Base-by-base conservation (phyloP, 139 green algal genomes). In the Chlamydomonas incerta region DNA sequence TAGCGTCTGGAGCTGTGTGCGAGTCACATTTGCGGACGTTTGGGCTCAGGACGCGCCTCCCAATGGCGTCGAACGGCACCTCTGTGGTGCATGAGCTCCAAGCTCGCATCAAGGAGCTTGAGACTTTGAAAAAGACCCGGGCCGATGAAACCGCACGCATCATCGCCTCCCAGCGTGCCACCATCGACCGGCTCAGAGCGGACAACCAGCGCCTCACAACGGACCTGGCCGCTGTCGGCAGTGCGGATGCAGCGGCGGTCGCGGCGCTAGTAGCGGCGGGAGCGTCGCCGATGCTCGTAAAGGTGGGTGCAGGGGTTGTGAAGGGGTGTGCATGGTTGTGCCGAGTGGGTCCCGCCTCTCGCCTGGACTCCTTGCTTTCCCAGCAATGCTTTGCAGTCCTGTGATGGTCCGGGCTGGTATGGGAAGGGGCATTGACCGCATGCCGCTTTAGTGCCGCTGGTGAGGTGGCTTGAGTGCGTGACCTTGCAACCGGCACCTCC, bases 101-200 rank as follows among this genome's bases (percentile, higher is more conserved):
- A 37, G 20, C 65, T 37, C 79, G 79, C 5, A 85, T 85, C 29
- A 47, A 50, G 4, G 79, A 85, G 47, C 47, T 85, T 8, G 79
- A 85, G 68, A 23, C 47, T 0, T 29, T 68, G 47, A 47, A 50
- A 0, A 75, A 75, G 33, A 67, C 14, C 23, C 79, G 79, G 0
- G 60, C 79, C 47, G 79, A 85, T 15, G 79, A 85, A 50, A 47
- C 79, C 31, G 37, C 46, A 13, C 79, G 79, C 3, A 85, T 85
- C 34, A 85, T 85, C 65, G 79, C 66, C 17, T 76, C 66, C 31
- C 79, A 85, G 66, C 79, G 79, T 9, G 33, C 79, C 47, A 85
- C 79, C 66, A 85, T 85, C 65, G 79, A 85, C 79, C 46, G 66
- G 4, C 79, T 85, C 3, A 47, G 47, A 31, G 65, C 65, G 23